phyloP scores from a whole-genome alignment of 176 grass and related monocot species.

The Panicum miliaceum region DNA sequence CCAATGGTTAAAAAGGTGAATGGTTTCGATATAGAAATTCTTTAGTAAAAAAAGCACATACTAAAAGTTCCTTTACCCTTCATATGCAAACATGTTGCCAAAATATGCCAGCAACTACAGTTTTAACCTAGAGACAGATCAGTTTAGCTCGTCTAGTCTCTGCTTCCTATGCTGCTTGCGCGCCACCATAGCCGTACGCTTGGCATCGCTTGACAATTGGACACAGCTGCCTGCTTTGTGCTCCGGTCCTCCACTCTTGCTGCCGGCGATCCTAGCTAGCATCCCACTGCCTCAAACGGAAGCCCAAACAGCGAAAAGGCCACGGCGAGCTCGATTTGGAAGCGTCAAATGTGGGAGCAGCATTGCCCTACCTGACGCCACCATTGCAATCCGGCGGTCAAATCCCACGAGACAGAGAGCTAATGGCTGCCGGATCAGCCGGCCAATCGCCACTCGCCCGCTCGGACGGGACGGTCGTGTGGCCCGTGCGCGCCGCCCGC shows the following conservation, averaged over 20 bases:
- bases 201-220: neutral
- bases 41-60: too few species aligned
- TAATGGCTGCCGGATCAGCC: constrained; percentile 25
- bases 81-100: neutral
- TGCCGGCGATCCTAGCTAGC: neutral
- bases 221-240: neutral
- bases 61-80: neutral
- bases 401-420: constrained; percentile 22
- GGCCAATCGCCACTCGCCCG: neutral
- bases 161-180: too few species aligned
- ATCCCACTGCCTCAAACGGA: neutral
- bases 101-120: neutral
- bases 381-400: constrained; percentile 3
- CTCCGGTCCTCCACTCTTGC: neutral
- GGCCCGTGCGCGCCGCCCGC: neutral
- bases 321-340: constrained; percentile 37
- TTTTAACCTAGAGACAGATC: neutral
- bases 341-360: constrained; percentile 48
- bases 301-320: neutral
- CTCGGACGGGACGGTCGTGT: neutral
- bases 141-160: neutral
- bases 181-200: neutral
- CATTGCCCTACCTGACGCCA: neutral
- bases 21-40: neutral
- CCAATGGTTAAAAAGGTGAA: neutral